phyloP scores from a whole-genome alignment of 331 rosid genomes.

The Malus hybrid region DNA sequence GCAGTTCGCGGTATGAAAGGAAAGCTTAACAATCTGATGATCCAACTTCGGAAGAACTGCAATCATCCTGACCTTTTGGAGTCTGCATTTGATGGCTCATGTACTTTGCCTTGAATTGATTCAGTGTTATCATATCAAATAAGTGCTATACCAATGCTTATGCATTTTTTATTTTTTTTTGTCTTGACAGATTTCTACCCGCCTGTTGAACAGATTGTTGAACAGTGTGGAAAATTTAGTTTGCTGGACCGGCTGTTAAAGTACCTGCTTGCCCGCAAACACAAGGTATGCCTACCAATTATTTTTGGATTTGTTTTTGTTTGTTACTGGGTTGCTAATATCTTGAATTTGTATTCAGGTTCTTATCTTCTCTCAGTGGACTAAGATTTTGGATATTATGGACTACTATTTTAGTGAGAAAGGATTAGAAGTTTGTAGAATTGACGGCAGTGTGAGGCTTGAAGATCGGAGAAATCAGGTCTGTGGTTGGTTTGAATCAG shows the following conservation, averaged over 20 bases:
- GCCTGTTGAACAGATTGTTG: slow-evolving; percentile 68
- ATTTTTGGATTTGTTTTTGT: slow-evolving; percentile 1
- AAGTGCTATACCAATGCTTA: slow-evolving; percentile 1
- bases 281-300: slow-evolving; percentile 47
- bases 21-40: slow-evolving; percentile 47
- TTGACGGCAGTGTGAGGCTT: slow-evolving; percentile 71
- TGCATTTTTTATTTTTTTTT: background rate
- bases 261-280: slow-evolving; percentile 47
- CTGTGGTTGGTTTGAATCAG: slow-evolving; percentile 14
- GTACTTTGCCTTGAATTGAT: slow-evolving; percentile 21
- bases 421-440: slow-evolving; percentile 82
- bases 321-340: slow-evolving; percentile 14
- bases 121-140: slow-evolving; percentile 1
- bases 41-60: slow-evolving; percentile 95
- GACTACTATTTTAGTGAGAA: slow-evolving; percentile 85
- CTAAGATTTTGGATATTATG: slow-evolving; percentile 73
- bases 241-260: slow-evolving; percentile 74
- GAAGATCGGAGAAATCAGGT: slow-evolving; percentile 84
- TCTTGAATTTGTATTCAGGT: slow-evolving; percentile 47
- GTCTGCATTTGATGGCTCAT: slow-evolving; percentile 48
- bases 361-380: slow-evolving; percentile 86
- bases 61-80: slow-evolving; percentile 88
- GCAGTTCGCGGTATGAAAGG: slow-evolving; percentile 35
- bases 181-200: slow-evolving; percentile 50
- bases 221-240: slow-evolving; percentile 78